Conservation (phyloP, 1,284 basidiomycete species). For the Ceratobasidium sp. region DNA sequence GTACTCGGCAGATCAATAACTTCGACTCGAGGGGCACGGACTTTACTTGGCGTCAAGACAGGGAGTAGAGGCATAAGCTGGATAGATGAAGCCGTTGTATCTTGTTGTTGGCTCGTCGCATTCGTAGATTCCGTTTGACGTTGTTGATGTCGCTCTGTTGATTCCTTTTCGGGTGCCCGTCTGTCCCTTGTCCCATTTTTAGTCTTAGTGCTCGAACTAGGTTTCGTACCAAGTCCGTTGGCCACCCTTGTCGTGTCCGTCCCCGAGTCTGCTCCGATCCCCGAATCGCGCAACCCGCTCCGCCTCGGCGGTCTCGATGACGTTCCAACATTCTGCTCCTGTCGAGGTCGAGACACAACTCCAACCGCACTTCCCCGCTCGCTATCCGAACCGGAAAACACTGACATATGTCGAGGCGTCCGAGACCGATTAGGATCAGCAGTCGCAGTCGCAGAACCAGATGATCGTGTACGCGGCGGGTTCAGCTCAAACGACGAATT, state of each 20-base stretch:
- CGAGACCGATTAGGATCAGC: conserved; percentile 7
- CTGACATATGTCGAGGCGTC: conserved; percentile 7
- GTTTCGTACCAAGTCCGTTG: neutral
- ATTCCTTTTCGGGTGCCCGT: neutral
- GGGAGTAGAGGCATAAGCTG: conserved; percentile 39
- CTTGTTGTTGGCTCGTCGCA: neutral
- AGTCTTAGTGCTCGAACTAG: neutral
- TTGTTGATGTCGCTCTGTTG: neutral
- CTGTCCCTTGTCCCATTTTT: neutral
- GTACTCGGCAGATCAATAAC: conserved; percentile 30
- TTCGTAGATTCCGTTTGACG: conserved; percentile 9
- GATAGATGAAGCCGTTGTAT: neutral
- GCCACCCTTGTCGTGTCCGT: neutral
- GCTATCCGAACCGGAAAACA: conserved; percentile 35
- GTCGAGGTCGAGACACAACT: neutral
- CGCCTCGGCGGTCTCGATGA: conserved; percentile 2
- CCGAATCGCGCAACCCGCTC: conserved; percentile 29
- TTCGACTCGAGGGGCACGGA: conserved; percentile 25
- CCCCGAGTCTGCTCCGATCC: conserved; percentile 34
- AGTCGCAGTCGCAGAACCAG: conserved; percentile 5
- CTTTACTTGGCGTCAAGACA: conserved; percentile 31
- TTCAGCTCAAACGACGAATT: conserved; percentile 17
- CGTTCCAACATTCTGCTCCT: neutral
- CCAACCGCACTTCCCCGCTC: neutral
- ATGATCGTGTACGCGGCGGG: conserved; percentile 12